Base-by-base conservation (phyloP, 179 eudicot genomes). In the Spergularia azorica region DNA sequence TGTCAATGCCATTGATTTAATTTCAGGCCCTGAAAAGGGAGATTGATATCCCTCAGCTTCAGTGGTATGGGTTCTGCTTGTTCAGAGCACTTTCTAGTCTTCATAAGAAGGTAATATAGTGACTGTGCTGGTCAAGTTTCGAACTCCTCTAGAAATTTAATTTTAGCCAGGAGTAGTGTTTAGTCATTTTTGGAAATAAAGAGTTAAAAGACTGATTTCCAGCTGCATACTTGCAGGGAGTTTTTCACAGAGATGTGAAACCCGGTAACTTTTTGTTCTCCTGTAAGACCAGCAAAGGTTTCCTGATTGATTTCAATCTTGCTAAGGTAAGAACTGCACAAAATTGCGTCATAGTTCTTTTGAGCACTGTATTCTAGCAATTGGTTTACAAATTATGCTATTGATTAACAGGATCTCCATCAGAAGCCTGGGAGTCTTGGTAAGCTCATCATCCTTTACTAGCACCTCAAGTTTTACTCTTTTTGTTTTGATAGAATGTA, bases 181-280 rank as follows among this genome's bases (percentile, higher is more conserved):
- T 51, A 2, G 21, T 62, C 9, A 63, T 13, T 43, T 66, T 77
- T 13, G 6, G 43, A 21, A 18, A 46, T 21, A 57, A 73, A 70
- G 62, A 64, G 52, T 75, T n/a, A 56, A 57, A 73, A 70, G 62
- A 64, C 60, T 75, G 26, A 56, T 56, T 75, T 64, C 51, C 12
- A 59, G 51, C 60, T 72, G 63, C 59, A 9, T 79, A 38, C 48
- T 76, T 84, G 74, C 90, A 96, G 99, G 98, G 92, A 57, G 89
- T 94, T 80, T 90, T 89, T 80, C 99, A 96, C 79, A 88, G 99
- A 84, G 99, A 96, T 83, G 88, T 96, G 79, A 96, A 96, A 81
- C 99, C 99, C 63, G 99, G 99, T 41, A 96, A 96, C 84, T 96
- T 96, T 71, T 88, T 96, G 63, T 96, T 91, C 79, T 89, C 94